Evolutionary conservation across 1,284 basidiomycete genomes (phyloP), one percentile per base, ranked within the genome.

Genomic region (Lignosus rhinocerotis): DNA sequence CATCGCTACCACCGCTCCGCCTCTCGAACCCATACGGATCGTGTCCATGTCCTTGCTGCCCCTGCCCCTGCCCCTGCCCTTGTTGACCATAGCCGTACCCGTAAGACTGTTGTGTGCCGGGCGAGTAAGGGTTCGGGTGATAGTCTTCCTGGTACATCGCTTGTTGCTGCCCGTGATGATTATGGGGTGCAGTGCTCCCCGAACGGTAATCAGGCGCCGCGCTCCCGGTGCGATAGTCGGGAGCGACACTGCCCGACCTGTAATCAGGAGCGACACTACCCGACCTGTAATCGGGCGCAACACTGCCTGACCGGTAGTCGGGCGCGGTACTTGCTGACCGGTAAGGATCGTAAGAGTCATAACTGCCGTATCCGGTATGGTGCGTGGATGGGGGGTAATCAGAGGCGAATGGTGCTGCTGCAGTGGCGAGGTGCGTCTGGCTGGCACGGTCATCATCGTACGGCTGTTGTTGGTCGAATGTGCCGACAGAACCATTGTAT

Each of bases 361-460:
- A 61, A 36, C 52, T 57, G 39, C 59, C 59, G 46, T 64, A 61
- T 21, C 44, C 60, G 50, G 52, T 48, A 41, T 61, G 57, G 50
- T 60, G 58, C 39, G 42, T 32, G 16, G 49, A 32, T 12, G 56
- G 56, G 43, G 50, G 53, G 33, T 64, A 58, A 44, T 65, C 63
- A 34, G 66, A 65, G 6, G 77, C 78, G 58, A 84, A 79, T 3
- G 85, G 81, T 46, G 85, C 85, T 21, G 81, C 84, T 25, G 78
- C 74, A 1, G 76, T 62, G 17, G 85, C 69, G 10, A 90, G 79
- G 67, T 87, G 80, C 31, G 78, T 73, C 31, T 80, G 80, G 66
- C 86, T 87, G 56, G 84, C 82, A 63, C 85, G 80, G 56, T 88
- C 84, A 53, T 88, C 86, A 55, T 85, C 85, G 63, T 87, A 85